These are phyloP conservation scores for Talaromyces proteolyticus DNA, from an alignment of 495 filamentous ascomycete genomes.

Conservation along the genomic window DNA sequence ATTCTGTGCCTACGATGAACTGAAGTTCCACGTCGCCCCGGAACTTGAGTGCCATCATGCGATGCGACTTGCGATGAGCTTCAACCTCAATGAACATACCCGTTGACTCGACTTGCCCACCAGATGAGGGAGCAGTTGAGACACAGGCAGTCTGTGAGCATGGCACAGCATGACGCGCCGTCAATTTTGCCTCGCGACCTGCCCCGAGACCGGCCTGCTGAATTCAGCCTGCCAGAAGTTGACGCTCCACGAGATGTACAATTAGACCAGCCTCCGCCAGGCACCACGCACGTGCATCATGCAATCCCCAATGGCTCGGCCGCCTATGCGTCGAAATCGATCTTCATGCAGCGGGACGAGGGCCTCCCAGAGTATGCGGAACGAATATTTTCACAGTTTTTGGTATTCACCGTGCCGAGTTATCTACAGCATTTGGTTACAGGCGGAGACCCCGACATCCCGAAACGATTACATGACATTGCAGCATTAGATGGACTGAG, in stretches of 20 bases:
- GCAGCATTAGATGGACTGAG: slow-evolving; percentile 45
- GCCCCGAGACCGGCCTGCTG: slow-evolving; percentile 1
- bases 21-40: not conserved
- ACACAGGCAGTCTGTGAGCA: slow-evolving; percentile 1
- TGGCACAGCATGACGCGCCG: not conserved
- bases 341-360: slow-evolving; percentile 1
- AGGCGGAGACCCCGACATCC: slow-evolving; percentile 23
- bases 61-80: not conserved
- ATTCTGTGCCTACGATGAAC: not conserved
- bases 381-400: slow-evolving; percentile 19
- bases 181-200: not conserved
- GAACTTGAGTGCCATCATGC: not conserved
- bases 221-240: slow-evolving; percentile 1
- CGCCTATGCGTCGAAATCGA: not conserved
- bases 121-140: slow-evolving; percentile 2
- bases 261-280: not conserved
- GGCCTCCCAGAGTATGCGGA: slow-evolving; percentile 3
- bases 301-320: not conserved
- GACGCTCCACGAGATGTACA: not conserved
- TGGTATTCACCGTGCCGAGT: slow-evolving; percentile 31
- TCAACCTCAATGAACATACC: not conserved
- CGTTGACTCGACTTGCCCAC: too few relatives aligned
- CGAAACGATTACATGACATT: slow-evolving; percentile 33
- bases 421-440: slow-evolving; percentile 31
- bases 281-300: not conserved